These are phyloP conservation scores for Mycena chlorophos DNA, from an alignment of 768 basidiomycete genomes.

Conservation along the genomic window DNA sequence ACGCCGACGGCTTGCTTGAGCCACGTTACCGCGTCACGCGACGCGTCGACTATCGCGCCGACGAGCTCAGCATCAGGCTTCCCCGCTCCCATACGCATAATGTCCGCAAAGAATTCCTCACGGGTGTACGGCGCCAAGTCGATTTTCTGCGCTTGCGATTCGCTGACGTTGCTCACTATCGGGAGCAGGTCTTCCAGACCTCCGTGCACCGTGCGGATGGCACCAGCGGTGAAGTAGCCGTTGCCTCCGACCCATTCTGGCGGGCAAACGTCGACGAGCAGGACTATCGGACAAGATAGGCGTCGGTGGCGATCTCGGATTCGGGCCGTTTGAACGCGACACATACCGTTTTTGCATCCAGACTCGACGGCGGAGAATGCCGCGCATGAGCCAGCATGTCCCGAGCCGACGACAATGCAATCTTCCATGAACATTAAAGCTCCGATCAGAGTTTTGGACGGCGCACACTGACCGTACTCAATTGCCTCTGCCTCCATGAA, in stretches of 20 bases:
- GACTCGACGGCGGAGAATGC: constrained; percentile 60
- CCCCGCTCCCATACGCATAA: constrained; percentile 58
- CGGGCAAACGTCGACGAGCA: constrained; percentile 68
- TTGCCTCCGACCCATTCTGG: constrained; percentile 68
- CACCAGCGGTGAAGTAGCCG: constrained; percentile 66
- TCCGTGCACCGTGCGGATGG: constrained; percentile 54
- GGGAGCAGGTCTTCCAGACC: constrained; percentile 62
- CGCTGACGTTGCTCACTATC: constrained; percentile 49
- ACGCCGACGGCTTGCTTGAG: constrained; percentile 50
- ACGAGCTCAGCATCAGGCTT: constrained; percentile 53
- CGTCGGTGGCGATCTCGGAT: background rate
- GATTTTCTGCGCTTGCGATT: constrained; percentile 44
- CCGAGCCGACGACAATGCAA: constrained; percentile 64
- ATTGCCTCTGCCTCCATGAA: background rate
- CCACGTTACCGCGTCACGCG: constrained; percentile 60
- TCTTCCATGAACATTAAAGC: constrained; percentile 32
- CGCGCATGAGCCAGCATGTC: constrained; percentile 67
- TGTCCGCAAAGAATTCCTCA: constrained; percentile 55
- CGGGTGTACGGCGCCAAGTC: constrained; percentile 61
- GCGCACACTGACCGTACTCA: background rate
- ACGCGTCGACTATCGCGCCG: constrained; percentile 51
- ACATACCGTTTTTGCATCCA: constrained; percentile 52
- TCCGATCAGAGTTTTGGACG: background rate
- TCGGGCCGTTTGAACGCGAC: background rate
- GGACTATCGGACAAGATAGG: constrained; percentile 34